Conservation (phyloP, 2,329 filamentous ascomycete genomes). For the Pseudogymnoascus sp. region DNA sequence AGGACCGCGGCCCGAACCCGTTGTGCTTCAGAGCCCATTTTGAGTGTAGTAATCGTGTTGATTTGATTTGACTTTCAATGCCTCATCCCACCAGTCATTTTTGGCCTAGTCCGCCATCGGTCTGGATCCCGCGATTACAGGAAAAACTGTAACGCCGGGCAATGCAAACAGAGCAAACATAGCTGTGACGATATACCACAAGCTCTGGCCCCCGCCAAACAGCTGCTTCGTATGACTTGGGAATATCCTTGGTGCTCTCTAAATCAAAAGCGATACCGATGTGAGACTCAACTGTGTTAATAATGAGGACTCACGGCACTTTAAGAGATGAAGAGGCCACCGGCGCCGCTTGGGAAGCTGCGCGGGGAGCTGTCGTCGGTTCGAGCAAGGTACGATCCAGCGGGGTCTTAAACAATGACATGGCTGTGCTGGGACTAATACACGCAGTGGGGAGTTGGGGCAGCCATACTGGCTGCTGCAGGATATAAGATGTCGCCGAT, state of each 20-base stretch:
- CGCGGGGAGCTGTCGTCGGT: constrained; percentile 56
- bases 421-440: constrained; percentile 14
- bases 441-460: constrained; percentile 56
- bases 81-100: constrained; percentile 7
- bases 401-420: neutral
- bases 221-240: constrained; percentile 5
- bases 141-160: constrained; percentile 1
- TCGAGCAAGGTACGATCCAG: constrained; percentile 47
- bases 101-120: constrained; percentile 1
- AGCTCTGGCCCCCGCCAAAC: neutral
- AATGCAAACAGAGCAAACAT: constrained; percentile 10
- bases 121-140: neutral
- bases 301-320: constrained; percentile 46
- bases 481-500: constrained; percentile 60
- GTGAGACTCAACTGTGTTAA: constrained; percentile 12
- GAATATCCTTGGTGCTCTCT: neutral
- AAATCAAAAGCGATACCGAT: neutral
- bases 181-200: neutral
- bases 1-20: constrained; percentile 46
- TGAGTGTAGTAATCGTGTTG: constrained; percentile 3
- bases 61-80: constrained; percentile 1
- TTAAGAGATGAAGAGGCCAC: constrained; percentile 58
- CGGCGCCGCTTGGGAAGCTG: constrained; percentile 63
- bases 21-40: constrained; percentile 2
- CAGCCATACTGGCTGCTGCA: constrained; percentile 50